Percentiles rank a stretch among this genome's conserved stretches.
These are phyloP conservation scores for Glycyrrhiza uralensis DNA, from an alignment of 306 rosid genomes.

Conservation along the genomic window DNA sequence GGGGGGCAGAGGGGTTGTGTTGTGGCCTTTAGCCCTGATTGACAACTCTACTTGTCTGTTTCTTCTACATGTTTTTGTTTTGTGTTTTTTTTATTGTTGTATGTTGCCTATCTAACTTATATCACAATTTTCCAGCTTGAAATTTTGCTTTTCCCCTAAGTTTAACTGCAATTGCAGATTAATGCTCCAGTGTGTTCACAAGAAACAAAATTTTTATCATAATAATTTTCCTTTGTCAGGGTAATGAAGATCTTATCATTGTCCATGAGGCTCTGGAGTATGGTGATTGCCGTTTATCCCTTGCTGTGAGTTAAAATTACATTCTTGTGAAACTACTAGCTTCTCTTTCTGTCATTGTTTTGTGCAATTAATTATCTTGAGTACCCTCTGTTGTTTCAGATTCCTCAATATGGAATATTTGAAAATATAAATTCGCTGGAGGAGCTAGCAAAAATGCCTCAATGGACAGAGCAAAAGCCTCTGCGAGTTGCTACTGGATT, in stretches of 20 bases:
- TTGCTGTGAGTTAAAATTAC: constrained; percentile 65
- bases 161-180: not conserved
- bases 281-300: constrained; percentile 78
- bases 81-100: not conserved
- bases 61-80: no score
- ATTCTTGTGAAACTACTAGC: not conserved
- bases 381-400: constrained; percentile 44
- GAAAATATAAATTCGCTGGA: constrained; percentile 73
- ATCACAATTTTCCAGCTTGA: not conserved
- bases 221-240: constrained; percentile 40
- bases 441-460: constrained; percentile 86
- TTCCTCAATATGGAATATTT: constrained; percentile 87
- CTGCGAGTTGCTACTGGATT: constrained; percentile 95
- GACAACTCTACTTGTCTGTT: not conserved
- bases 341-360: not conserved
- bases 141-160: not conserved
- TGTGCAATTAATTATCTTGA: not conserved
- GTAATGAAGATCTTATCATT: constrained; percentile 66
- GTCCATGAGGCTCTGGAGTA: constrained; percentile 87
- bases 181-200: not conserved
- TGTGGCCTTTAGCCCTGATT: not conserved
- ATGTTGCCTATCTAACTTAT: not conserved
- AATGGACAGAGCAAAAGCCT: constrained; percentile 77
- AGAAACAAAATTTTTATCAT: not conserved
- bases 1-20: no score